A percentile compares a stretch with the other conserved stretches of the same genome.
Evolutionary conservation across 1,284 basidiomycete genomes (phyloP).

Genomic region (Trichosporon faecale): DNA sequence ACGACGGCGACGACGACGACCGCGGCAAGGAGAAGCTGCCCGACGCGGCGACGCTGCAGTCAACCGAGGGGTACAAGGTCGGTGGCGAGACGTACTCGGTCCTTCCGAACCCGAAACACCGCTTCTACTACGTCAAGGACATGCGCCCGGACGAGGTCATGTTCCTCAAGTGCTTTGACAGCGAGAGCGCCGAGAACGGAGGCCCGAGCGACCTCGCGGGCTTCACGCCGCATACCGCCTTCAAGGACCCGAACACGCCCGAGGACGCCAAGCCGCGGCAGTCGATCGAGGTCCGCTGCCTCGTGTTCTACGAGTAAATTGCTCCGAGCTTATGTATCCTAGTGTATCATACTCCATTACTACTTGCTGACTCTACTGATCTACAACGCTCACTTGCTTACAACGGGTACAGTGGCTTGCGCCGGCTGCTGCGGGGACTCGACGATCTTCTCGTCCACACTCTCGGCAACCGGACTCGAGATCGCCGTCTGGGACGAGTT

Average conservation of each 20-base stretch:
- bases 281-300: conserved; percentile 26
- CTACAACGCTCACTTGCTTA: neutral
- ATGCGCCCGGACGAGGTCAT: conserved; percentile 27
- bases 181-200: conserved; percentile 16
- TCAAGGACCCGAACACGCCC: conserved; percentile 22
- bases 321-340: neutral
- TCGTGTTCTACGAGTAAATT: conserved; percentile 26
- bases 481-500: conserved; percentile 1
- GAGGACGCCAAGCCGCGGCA: conserved; percentile 20
- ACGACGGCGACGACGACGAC: conserved; percentile 21
- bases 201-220: conserved; percentile 15
- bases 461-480: neutral
- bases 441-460: neutral
- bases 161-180: conserved; percentile 29
- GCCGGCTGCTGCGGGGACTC: neutral
- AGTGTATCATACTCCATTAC: neutral
- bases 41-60: neutral
- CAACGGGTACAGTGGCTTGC: neutral
- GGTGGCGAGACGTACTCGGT: conserved; percentile 27
- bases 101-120: conserved; percentile 17
- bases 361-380: no score
- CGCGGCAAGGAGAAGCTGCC: conserved; percentile 22
- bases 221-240: conserved; percentile 27
- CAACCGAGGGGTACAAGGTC: conserved; percentile 19
- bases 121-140: conserved; percentile 26